These are phyloP conservation scores for Aleurites moluccanus DNA, from an alignment of 441 rosid genomes.

Conservation along the genomic window DNA sequence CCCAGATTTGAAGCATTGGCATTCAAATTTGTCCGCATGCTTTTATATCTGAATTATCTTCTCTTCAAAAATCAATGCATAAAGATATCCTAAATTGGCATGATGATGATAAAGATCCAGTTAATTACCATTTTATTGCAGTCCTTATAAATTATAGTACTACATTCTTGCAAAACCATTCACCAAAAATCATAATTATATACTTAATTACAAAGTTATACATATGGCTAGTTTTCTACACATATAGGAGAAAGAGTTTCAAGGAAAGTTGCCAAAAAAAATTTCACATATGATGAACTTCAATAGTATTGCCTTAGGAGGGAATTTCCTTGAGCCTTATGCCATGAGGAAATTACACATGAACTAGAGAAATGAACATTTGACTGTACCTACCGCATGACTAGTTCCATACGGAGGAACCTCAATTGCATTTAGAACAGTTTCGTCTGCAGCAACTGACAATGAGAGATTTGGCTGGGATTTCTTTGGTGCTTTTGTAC, in stretches of 20 bases:
- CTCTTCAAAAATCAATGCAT: background rate
- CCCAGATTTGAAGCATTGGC: slow-evolving; percentile 1
- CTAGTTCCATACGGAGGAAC: slow-evolving; percentile 68
- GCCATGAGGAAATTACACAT: background rate
- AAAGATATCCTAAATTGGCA: background rate
- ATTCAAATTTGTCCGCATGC: background rate
- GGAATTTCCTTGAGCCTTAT: background rate
- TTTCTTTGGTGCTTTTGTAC: slow-evolving; percentile 53
- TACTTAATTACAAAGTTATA: background rate
- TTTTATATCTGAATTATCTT: background rate
- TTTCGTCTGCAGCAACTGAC: slow-evolving; percentile 45
- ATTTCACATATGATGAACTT: background rate
- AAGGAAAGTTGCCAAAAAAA: background rate
- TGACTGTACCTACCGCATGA: slow-evolving; percentile 52
- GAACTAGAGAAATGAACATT: background rate
- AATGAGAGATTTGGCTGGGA: slow-evolving; percentile 24
- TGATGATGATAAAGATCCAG: background rate
- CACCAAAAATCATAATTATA: background rate
- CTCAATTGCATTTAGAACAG: slow-evolving; percentile 41
- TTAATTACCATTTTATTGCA: background rate
- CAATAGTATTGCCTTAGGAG: background rate
- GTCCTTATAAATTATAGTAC: background rate
- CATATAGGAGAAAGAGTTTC: slow-evolving; percentile 8
- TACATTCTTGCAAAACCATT: background rate
- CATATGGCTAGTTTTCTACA: background rate